Evolutionary conservation across 495 filamentous ascomycete genomes (phyloP).

Genomic region (Penicillium daleae): DNA sequence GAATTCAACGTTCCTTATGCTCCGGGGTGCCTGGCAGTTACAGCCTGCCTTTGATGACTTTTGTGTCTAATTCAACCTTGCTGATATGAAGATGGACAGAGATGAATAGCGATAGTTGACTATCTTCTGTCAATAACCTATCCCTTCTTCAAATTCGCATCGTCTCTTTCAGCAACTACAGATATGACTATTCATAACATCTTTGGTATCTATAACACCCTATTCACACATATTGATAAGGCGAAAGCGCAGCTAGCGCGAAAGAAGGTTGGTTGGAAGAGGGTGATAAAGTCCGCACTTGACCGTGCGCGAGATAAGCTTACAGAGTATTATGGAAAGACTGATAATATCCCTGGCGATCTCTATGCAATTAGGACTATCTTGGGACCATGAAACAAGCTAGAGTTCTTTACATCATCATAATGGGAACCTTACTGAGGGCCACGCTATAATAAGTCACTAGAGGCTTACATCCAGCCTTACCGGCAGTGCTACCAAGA

Average conservation of each 20-base stretch:
- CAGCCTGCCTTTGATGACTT: constrained; percentile 16
- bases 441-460: constrained; percentile 2
- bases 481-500: too few species aligned
- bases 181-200: constrained; percentile 24
- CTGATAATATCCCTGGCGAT: constrained; percentile 9
- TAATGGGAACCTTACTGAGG: constrained; percentile 15
- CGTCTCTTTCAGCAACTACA: constrained; percentile 14
- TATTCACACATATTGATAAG: constrained; percentile 16
- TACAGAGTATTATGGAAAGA: constrained; percentile 20
- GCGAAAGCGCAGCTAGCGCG: not conserved
- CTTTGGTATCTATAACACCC: constrained; percentile 26
- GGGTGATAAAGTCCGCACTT: constrained; percentile 13
- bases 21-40: constrained; percentile 21
- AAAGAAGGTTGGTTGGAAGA: constrained; percentile 18
- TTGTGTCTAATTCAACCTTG: not conserved
- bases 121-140: constrained; percentile 25
- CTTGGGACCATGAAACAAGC: constrained; percentile 21
- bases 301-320: constrained; percentile 16
- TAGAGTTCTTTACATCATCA: constrained; percentile 26
- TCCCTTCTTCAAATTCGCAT: constrained; percentile 22
- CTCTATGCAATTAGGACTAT: constrained; percentile 31
- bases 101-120: constrained; percentile 29
- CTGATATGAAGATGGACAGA: constrained; percentile 6
- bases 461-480: too few species aligned
- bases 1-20: constrained; percentile 15